Evolutionary conservation across 23 red algal species (phyloP).

Genomic region (Cyanidium caldarium): DNA sequence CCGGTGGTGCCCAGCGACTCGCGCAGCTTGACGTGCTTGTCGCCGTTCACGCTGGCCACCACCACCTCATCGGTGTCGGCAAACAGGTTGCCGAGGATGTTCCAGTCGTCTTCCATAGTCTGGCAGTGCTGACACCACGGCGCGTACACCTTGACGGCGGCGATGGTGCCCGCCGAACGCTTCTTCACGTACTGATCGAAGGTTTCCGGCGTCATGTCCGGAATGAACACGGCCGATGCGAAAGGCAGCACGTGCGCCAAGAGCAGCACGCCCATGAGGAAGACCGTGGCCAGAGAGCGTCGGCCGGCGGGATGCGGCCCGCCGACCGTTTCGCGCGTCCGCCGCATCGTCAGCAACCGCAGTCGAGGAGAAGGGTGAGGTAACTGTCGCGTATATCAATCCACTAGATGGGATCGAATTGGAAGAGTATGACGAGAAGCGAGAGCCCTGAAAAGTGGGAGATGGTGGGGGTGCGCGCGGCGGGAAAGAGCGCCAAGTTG

Average conservation of each 20-base stretch:
- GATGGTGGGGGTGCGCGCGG: no score
- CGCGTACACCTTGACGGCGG: conserved; percentile 19
- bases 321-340: no score
- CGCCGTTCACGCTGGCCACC: conserved; percentile 4
- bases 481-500: no score
- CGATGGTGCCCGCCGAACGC: not conserved
- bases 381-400: no score
- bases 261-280: not conserved
- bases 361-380: no score
- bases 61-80: not conserved
- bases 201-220: not conserved
- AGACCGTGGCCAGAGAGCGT: not conserved
- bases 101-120: conserved; percentile 59
- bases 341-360: no score
- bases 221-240: not conserved
- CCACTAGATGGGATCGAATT: no score
- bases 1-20: not conserved
- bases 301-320: no score
- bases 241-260: no score
- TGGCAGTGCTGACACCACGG: conserved; percentile 99
- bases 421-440: no score
- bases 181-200: not conserved
- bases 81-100: conserved; percentile 6
- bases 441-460: no score
- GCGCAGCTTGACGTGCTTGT: conserved; percentile 6